phyloP scores from a whole-genome alignment of 495 filamentous ascomycete species.

The Penicillium egyptiacum region DNA sequence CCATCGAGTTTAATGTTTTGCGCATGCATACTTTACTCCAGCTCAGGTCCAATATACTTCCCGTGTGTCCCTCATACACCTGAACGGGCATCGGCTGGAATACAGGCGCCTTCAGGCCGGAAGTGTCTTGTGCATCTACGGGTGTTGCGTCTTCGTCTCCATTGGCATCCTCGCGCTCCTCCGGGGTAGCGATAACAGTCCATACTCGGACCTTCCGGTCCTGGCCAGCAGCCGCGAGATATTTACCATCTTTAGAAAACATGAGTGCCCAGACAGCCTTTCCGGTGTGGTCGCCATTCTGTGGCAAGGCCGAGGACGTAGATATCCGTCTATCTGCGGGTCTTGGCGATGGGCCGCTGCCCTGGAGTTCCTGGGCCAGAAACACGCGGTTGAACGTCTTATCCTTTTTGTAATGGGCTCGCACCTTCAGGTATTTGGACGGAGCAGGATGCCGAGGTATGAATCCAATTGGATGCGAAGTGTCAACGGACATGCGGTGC shows the following conservation, averaged over 20 bases:
- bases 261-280: conserved; percentile 85
- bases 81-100: conserved; percentile 74
- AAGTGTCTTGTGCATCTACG: conserved; percentile 40
- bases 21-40: conserved; percentile 79
- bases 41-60: conserved; percentile 85
- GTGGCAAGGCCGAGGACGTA: conserved; percentile 32
- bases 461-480: conserved; percentile 80
- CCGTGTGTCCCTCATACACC: conserved; percentile 82
- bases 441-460: conserved; percentile 87
- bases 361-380: conserved; percentile 78
- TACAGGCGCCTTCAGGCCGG: conserved; percentile 82
- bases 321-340: conserved; percentile 30
- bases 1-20: not conserved
- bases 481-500: conserved; percentile 70
- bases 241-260: conserved; percentile 91
- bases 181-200: conserved; percentile 79
- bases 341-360: conserved; percentile 23
- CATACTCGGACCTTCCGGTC: conserved; percentile 87
- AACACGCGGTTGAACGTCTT: conserved; percentile 86
- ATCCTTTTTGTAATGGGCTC: conserved; percentile 75
- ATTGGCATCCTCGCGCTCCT: conserved; percentile 72
- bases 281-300: conserved; percentile 36
- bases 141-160: conserved; percentile 62
- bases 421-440: conserved; percentile 85
- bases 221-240: conserved; percentile 84